Percentiles rank a stretch among this genome's conserved stretches.
These are phyloP conservation scores for Aspergillus sp. DNA, from an alignment of 2,329 filamentous ascomycete species.

Conservation along the genomic window DNA sequence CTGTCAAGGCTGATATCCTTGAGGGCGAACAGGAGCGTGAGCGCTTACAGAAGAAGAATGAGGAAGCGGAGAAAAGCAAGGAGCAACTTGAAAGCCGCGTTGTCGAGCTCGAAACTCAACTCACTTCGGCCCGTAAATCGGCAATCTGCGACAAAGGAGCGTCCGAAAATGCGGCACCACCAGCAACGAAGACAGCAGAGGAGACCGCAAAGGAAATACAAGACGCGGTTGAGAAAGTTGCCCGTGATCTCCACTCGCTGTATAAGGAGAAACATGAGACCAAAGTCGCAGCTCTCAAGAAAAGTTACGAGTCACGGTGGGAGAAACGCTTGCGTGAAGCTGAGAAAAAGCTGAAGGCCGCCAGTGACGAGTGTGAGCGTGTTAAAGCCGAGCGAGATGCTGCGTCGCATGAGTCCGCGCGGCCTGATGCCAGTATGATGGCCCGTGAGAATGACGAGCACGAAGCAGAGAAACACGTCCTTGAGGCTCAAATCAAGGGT, in stretches of 20 bases:
- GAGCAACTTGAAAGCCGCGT: slow-evolving; percentile 47
- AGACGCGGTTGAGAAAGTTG: slow-evolving; percentile 82
- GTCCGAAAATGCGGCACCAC: slow-evolving; percentile 29
- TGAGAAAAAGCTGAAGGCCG: slow-evolving; percentile 67
- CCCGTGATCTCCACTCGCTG: slow-evolving; percentile 84
- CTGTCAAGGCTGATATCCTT: slow-evolving; percentile 78
- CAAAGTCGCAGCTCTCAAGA: slow-evolving; percentile 86
- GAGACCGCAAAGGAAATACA: slow-evolving; percentile 69
- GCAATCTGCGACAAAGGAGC: slow-evolving; percentile 25
- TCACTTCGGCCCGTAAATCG: slow-evolving; percentile 42
- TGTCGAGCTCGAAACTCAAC: slow-evolving; percentile 48
- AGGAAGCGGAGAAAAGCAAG: slow-evolving; percentile 67
- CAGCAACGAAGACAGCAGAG: slow-evolving; percentile 40
- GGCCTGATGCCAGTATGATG: slow-evolving; percentile 47
- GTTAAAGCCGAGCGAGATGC: slow-evolving; percentile 65
- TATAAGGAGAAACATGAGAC: slow-evolving; percentile 98
- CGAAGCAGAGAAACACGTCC: slow-evolving; percentile 65
- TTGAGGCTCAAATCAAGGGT: slow-evolving; percentile 72
- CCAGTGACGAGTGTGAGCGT: slow-evolving; percentile 72
- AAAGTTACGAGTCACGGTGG: slow-evolving; percentile 78
- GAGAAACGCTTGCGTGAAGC: slow-evolving; percentile 84
- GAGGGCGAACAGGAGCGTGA: slow-evolving; percentile 78
- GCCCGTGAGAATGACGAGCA: slow-evolving; percentile 57
- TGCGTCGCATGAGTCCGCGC: slow-evolving; percentile 60
- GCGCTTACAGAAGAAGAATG: slow-evolving; percentile 70